A percentile compares a stretch with the other conserved stretches of the same genome.
Conservation (phyloP, 176 grass and related monocot genomes). For the Melocanna baccifera region DNA sequence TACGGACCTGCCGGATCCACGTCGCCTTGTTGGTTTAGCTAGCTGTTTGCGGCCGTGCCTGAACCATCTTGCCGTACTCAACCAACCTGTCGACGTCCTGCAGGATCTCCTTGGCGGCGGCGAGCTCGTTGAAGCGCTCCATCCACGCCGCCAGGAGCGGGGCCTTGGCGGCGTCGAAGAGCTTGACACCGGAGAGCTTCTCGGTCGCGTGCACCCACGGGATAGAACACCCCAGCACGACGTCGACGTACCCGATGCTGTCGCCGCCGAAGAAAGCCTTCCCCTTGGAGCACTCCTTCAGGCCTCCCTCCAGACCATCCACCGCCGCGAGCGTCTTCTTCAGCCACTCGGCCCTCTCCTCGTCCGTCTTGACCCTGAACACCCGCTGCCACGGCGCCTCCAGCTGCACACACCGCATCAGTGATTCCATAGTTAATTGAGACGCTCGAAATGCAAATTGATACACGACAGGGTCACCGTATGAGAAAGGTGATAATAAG, state of each 20-base stretch:
- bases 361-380: slow-evolving; percentile 16
- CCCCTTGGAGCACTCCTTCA: slow-evolving; percentile 34
- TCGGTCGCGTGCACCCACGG: not conserved
- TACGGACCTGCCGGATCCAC: no score
- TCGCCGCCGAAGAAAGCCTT: slow-evolving; percentile 54
- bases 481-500: no score
- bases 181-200: not conserved
- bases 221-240: slow-evolving; percentile 18
- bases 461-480: no score
- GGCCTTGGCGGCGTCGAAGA: slow-evolving; percentile 22
- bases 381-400: not conserved
- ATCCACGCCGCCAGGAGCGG: slow-evolving; percentile 31
- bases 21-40: no score
- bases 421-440: no score
- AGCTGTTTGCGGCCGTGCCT: no score
- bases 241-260: slow-evolving; percentile 32
- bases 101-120: slow-evolving; percentile 16
- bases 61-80: not conserved
- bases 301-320: slow-evolving; percentile 22
- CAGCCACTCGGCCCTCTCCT: slow-evolving; percentile 27
- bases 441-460: no score
- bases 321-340: not conserved
- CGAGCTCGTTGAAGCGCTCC: slow-evolving; percentile 15
- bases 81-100: slow-evolving; percentile 1
- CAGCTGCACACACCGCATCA: slow-evolving; percentile 15